Base-by-base conservation (phyloP, 257 asterid species). In the Nyctanthes arbortristis region DNA sequence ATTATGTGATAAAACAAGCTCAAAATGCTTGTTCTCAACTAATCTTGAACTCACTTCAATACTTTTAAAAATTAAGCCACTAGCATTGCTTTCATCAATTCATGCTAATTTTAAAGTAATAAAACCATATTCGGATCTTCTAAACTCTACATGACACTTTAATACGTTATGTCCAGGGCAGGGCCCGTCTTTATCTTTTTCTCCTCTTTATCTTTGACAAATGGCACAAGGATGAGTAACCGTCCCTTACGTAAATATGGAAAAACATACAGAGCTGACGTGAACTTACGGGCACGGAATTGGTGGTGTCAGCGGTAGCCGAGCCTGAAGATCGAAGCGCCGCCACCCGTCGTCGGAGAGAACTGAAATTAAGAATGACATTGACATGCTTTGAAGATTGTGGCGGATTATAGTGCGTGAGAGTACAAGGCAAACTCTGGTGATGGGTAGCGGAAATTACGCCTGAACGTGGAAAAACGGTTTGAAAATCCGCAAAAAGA, bases 251-350 rank as follows among this genome's bases (percentile, higher is more conserved):
- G n/a, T n/a, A 59, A 8, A 37, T 4, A 14, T n/a, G 28, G 6
- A 24, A 22, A 61, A 9, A 9, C 12, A 47, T 32, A 63, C 22
- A 49, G 27, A 30, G 31, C 63, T 52, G 11, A 30, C 13, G 20
- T 67, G 14, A 36, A 74, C 95, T 85, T 70, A 89, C 96, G 2
- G 88, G 77, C 70, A 67, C 80, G 52, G 92, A 84, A 70, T 85
- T 89, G 32, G 84, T 57, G 45, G 85, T 75, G 45, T 77, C 84
- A 55, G 83, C 67, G 62, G 71, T 29, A 47, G 88, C 79, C 16
- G n/a, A n/a, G n/a, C n/a, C n/a, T n/a, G 71, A 69, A 52, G 59
- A 52, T 39, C 74, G 71, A 77, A 73, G 65, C 64, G 77, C 72
- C 16, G 62, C 71, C 59, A 68, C 71, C 65, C 77, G 65, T 45